Conservation (phyloP, 495 filamentous ascomycete genomes). For the Clavariopsis aquatica region DNA sequence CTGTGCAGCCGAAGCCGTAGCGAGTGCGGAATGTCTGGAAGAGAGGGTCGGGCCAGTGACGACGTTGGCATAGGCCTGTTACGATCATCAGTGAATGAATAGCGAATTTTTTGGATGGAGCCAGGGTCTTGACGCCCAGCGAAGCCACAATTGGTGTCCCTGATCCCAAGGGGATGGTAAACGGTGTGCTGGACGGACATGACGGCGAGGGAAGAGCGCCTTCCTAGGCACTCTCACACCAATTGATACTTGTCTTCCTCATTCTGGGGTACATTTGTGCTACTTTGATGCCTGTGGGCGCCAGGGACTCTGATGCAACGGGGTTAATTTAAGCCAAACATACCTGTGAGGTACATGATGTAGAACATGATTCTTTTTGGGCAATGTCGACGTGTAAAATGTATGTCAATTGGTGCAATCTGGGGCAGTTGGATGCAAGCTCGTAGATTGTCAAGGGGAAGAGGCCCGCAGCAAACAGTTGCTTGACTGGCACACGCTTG, state of each 20-base stretch:
- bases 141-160: background rate
- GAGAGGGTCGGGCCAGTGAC: conserved; percentile 89
- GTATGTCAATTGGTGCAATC: conserved; percentile 28
- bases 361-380: conserved; percentile 62
- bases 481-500: conserved; percentile 35
- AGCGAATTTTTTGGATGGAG: background rate
- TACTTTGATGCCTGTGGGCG: conserved; percentile 17
- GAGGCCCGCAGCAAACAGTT: conserved; percentile 20
- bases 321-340: conserved; percentile 37
- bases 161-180: conserved; percentile 11
- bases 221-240: conserved; percentile 5
- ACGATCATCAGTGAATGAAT: conserved; percentile 38
- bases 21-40: conserved; percentile 77
- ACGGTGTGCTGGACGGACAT: conserved; percentile 17
- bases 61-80: conserved; percentile 91
- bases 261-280: conserved; percentile 10
- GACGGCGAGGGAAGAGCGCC: background rate
- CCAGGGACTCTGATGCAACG: conserved; percentile 13
- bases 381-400: conserved; percentile 18
- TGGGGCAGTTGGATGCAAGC: conserved; percentile 24
- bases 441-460: conserved; percentile 21
- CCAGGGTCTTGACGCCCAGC: conserved; percentile 3
- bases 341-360: conserved; percentile 69
- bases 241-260: conserved; percentile 7
- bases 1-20: conserved; percentile 82